These are phyloP conservation scores for Ustilago xerochloae DNA, from an alignment of 1,284 basidiomycete genomes.

Conservation along the genomic window DNA sequence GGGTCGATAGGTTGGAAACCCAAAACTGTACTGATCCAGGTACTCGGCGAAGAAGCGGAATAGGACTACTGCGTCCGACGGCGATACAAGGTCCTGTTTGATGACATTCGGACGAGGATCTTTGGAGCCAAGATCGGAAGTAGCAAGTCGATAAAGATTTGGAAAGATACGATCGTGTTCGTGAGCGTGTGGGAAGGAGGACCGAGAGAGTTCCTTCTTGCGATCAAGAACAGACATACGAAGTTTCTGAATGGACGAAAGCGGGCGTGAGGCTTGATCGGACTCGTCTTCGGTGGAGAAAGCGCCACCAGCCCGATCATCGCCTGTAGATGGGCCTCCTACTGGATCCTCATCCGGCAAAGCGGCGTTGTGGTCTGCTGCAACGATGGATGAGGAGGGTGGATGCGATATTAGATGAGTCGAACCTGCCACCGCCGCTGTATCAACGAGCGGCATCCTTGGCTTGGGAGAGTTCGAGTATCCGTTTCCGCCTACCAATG, in stretches of 20 bases:
- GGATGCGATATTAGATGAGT: background rate
- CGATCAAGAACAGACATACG: conserved; percentile 38
- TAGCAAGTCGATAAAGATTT: conserved; percentile 34
- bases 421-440: background rate
- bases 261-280: conserved; percentile 29
- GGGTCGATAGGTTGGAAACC: conserved; percentile 32
- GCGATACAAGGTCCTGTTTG: conserved; percentile 37
- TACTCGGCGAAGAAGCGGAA: conserved; percentile 45
- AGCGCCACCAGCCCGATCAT: no score
- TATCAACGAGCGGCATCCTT: no score
- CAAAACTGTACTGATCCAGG: conserved; percentile 41
- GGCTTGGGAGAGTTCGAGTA: conserved; percentile 9
- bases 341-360: conserved; percentile 16
- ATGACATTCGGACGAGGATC: conserved; percentile 37
- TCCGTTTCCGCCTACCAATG: background rate
- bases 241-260: conserved; percentile 34
- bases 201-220: conserved; percentile 22
- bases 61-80: conserved; percentile 27
- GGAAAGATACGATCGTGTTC: conserved; percentile 19
- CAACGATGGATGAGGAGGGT: background rate
- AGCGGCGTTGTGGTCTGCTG: background rate
- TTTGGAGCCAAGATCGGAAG: conserved; percentile 33
- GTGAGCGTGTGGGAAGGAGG: background rate
- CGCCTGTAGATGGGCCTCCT: no score
- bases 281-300: conserved; percentile 30